phyloP scores from a whole-genome alignment of 108 stramenopile genomes.

The Ochromonas danica region DNA sequence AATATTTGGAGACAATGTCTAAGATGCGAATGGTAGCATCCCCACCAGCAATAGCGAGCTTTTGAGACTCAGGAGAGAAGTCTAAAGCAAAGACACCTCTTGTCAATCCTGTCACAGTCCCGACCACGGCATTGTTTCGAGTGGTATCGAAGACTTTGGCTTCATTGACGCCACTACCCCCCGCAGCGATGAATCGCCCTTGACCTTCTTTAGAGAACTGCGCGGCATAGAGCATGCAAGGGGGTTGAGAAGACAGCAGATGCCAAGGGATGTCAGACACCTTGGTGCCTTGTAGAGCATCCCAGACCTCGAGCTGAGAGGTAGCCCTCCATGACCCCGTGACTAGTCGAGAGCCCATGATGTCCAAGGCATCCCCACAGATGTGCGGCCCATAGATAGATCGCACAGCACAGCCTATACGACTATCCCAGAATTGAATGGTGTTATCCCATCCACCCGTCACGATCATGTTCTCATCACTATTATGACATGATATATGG shows the following conservation, averaged over 20 bases:
- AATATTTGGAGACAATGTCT: constrained; percentile 39
- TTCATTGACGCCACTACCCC: constrained; percentile 63
- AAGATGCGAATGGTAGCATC: constrained; percentile 54
- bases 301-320: constrained; percentile 60
- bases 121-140: constrained; percentile 54
- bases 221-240: constrained; percentile 62
- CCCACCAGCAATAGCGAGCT: constrained; percentile 54
- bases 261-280: constrained; percentile 54
- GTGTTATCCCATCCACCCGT: constrained; percentile 67
- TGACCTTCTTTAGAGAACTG: constrained; percentile 55
- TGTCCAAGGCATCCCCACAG: constrained; percentile 59
- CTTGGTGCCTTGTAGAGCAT: constrained; percentile 51
- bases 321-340: constrained; percentile 61
- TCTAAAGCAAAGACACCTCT: constrained; percentile 63
- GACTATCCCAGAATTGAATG: constrained; percentile 61
- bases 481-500: too few species aligned
- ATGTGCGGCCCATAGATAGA: constrained; percentile 61
- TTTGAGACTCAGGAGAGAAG: constrained; percentile 50
- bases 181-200: constrained; percentile 56
- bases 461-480: constrained; percentile 49
- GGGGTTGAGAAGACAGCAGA: constrained; percentile 33
- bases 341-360: constrained; percentile 41
- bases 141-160: constrained; percentile 60
- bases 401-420: constrained; percentile 50
- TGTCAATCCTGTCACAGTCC: constrained; percentile 55